Evolutionary conservation across 1,139 yeast species (phyloP).

Genomic region (Williopsis jadinii): DNA sequence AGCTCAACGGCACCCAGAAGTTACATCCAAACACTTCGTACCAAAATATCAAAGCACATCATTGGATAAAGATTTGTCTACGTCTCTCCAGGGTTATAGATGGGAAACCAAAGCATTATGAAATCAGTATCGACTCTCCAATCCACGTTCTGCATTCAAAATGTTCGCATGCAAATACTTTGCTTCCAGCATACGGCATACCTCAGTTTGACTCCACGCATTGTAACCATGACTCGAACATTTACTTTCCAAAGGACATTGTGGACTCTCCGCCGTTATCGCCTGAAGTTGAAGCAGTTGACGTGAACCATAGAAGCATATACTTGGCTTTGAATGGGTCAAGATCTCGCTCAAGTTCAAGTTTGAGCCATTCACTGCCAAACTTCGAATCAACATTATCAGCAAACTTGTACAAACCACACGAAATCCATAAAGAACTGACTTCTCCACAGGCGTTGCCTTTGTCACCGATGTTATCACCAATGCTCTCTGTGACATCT

Average conservation of each 20-base stretch:
- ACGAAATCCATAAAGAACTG: slow-evolving; percentile 33
- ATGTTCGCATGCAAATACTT: slow-evolving; percentile 70
- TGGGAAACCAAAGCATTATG: slow-evolving; percentile 76
- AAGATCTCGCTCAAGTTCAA: slow-evolving; percentile 13
- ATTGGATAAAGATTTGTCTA: slow-evolving; percentile 87
- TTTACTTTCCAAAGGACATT: slow-evolving; percentile 32
- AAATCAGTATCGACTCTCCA: slow-evolving; percentile 88
- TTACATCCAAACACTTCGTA: slow-evolving; percentile 82
- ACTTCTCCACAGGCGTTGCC: slow-evolving; percentile 57
- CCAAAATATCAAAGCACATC: slow-evolving; percentile 74
- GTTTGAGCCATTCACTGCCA: slow-evolving; percentile 24
- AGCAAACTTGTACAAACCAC: slow-evolving; percentile 59
- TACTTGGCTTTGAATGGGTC: slow-evolving; percentile 9
- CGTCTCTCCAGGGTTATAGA: slow-evolving; percentile 61
- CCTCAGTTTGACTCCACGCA: slow-evolving; percentile 10
- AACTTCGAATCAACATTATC: slow-evolving; percentile 41
- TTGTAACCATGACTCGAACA: slow-evolving; percentile 27
- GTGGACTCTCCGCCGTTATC: slow-evolving; percentile 39
- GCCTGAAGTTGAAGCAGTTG: slow-evolving; percentile 49
- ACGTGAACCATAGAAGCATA: slow-evolving; percentile 17
- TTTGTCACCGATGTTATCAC: slow-evolving; percentile 36
- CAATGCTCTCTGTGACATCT: slow-evolving; percentile 22
- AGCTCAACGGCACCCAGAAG: slow-evolving; percentile 39
- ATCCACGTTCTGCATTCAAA: slow-evolving; percentile 54
- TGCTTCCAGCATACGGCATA: slow-evolving; percentile 40